phyloP scores from a whole-genome alignment of 495 filamentous ascomycete species.

The Tuber brumale region DNA sequence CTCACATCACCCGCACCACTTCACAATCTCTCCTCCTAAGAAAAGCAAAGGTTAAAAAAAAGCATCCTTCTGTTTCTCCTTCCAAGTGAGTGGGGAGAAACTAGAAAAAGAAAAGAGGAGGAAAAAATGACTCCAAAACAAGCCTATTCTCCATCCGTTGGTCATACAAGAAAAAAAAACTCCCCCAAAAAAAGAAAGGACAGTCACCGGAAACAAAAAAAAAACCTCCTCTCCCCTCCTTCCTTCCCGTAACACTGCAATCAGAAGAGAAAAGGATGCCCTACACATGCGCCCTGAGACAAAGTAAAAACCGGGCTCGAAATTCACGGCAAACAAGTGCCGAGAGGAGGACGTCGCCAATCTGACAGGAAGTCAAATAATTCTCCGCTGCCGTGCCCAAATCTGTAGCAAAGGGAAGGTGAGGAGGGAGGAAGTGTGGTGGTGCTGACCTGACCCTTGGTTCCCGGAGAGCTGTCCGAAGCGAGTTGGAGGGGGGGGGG shows the following conservation, averaged over 20 bases:
- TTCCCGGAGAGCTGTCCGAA: neutral
- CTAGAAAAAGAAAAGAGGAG: neutral
- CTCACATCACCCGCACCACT: neutral
- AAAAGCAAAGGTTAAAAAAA: neutral
- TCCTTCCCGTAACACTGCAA: neutral
- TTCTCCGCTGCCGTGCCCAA: neutral
- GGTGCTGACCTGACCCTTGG: neutral
- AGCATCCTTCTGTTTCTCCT: neutral
- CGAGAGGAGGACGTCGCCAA: neutral
- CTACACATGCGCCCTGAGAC: neutral
- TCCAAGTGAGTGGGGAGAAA: neutral
- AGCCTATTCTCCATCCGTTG: neutral
- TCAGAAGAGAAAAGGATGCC: neutral
- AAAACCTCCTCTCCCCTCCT: neutral
- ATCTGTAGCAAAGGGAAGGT: neutral
- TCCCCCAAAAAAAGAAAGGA: neutral
- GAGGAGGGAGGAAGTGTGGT: neutral
- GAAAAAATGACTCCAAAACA: neutral
- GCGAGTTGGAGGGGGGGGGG: neutral
- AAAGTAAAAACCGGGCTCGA: constrained; percentile 1
- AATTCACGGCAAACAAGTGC: constrained; percentile 2
- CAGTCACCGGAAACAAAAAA: neutral
- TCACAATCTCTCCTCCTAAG: neutral
- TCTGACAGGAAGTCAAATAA: neutral
- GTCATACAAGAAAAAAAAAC: neutral